A percentile compares a stretch with the other conserved stretches of the same genome.
Evolutionary conservation across 441 rosid genomes (phyloP).

Genomic region (Gossypium schwendimanii): DNA sequence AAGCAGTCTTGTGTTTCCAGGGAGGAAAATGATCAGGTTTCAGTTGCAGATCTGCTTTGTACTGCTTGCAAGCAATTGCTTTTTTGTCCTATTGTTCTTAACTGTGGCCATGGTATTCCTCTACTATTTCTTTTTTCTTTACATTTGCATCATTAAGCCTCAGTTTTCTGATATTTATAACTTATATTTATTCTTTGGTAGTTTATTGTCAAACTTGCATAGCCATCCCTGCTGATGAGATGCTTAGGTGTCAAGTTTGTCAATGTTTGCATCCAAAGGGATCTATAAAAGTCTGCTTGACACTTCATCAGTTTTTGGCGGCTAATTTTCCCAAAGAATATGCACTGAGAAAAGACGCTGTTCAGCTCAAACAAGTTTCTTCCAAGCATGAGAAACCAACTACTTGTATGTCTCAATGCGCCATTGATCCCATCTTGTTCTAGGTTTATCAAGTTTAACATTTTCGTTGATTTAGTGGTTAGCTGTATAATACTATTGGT

Average conservation of each 20-base stretch:
- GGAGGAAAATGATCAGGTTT: slow-evolving; percentile 27
- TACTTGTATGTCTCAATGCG: slow-evolving; percentile 23
- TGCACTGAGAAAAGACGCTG: slow-evolving; percentile 37
- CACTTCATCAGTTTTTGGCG: slow-evolving; percentile 53
- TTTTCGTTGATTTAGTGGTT: background rate
- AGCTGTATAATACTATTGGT: background rate
- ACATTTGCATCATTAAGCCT: background rate
- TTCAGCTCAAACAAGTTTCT: slow-evolving; percentile 29
- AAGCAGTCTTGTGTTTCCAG: slow-evolving; percentile 3
- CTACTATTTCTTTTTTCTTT: background rate
- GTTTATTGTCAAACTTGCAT: slow-evolving; percentile 69
- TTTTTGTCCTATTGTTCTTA: slow-evolving; percentile 54
- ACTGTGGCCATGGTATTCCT: slow-evolving; percentile 77
- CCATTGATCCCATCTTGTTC: background rate
- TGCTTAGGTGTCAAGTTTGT: slow-evolving; percentile 60
- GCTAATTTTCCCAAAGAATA: slow-evolving; percentile 51
- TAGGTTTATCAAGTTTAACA: background rate
- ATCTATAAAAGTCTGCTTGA: slow-evolving; percentile 58
- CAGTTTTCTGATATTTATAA: background rate
- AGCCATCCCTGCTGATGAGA: slow-evolving; percentile 22
- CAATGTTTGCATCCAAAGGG: slow-evolving; percentile 49
- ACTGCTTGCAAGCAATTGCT: slow-evolving; percentile 58
- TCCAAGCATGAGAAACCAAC: slow-evolving; percentile 19
- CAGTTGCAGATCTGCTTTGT: slow-evolving; percentile 50
- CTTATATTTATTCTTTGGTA: slow-evolving; percentile 21